Evolutionary conservation across 805 yeast species (phyloP), one percentile per base, ranked within the genome.

Genomic region (Ogataea sp.): DNA sequence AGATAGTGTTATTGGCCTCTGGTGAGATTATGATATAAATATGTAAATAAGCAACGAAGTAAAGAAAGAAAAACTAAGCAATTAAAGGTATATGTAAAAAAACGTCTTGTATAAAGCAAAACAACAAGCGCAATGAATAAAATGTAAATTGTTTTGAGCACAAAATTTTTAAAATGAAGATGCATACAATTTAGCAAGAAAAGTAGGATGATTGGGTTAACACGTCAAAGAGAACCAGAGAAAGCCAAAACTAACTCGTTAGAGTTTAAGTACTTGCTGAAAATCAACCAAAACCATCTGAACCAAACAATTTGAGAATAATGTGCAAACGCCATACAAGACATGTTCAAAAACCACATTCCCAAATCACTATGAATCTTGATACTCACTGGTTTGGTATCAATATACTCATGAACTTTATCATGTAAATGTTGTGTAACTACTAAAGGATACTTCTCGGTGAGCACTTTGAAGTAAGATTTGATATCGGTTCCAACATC

Each of bases 271-370:
- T 87, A 90, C 44, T 89, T 68, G 43, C 95, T 82, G 14, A 80
- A 59, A 6, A 74, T 42, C 54, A 93, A 66, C 96, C 97, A 93
- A 1, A 87, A 80, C 65, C 83, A 84, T 48, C 98, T 70, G 58
- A 82, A 93, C 97, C 97, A 90, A 8, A 83, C 89, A 84, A 93
- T 84, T 58, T 93, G 98, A 2, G 95, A 78, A 45, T 69, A 68
- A 61, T 93, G 97, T 3, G 83, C 95, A 46, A 70, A 69, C 3
- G 80, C 63, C 96, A 90, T 87, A 4, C 95, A 83, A 0, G 82
- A 71, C 39, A 79, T 67, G 32, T 61, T 55, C 24, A 65, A 59
- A 39, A 68, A 57, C 55, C 67, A 52, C 46, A 57, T 52, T 43
- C 67, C 60, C 40, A 68, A 48, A 47, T 67, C 68, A 14, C 61